phyloP scores from a whole-genome alignment of 2,329 filamentous ascomycete genomes.

The Aspergillus thermomutatus region DNA sequence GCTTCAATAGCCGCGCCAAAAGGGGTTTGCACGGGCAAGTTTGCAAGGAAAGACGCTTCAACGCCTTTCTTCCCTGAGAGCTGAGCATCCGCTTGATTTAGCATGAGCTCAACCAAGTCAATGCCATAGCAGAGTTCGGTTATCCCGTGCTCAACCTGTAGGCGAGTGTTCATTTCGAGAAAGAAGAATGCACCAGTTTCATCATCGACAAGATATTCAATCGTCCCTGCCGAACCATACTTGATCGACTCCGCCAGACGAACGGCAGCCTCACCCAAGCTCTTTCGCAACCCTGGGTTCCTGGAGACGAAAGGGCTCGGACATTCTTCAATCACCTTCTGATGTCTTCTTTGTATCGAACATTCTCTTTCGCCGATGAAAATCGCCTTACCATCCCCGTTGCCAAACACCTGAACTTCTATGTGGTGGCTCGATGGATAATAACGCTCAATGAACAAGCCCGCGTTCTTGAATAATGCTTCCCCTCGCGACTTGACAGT shows the following conservation, averaged over 20 bases:
- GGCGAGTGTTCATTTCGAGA: constrained; percentile 57
- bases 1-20: constrained; percentile 52
- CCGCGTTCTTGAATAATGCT: constrained; percentile 77
- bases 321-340: constrained; percentile 88
- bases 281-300: constrained; percentile 59
- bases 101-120: constrained; percentile 55
- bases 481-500: constrained; percentile 73
- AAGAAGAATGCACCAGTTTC: constrained; percentile 74
- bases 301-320: constrained; percentile 66
- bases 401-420: constrained; percentile 87
- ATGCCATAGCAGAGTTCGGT: constrained; percentile 55
- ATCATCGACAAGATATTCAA: constrained; percentile 88
- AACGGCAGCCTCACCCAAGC: constrained; percentile 65
- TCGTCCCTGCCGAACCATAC: constrained; percentile 84
- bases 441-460: constrained; percentile 81
- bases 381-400: constrained; percentile 72
- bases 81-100: constrained; percentile 53
- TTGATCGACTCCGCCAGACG: constrained; percentile 55
- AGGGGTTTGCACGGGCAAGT: constrained; percentile 43
- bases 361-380: constrained; percentile 87
- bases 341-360: constrained; percentile 79
- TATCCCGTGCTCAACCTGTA: constrained; percentile 59
- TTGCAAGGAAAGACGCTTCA: constrained; percentile 38
- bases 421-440: constrained; percentile 77
- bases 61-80: constrained; percentile 46